These are phyloP conservation scores for Tolypocladium guangdongense DNA, from an alignment of 2,329 filamentous ascomycete species.

Conservation along the genomic window DNA sequence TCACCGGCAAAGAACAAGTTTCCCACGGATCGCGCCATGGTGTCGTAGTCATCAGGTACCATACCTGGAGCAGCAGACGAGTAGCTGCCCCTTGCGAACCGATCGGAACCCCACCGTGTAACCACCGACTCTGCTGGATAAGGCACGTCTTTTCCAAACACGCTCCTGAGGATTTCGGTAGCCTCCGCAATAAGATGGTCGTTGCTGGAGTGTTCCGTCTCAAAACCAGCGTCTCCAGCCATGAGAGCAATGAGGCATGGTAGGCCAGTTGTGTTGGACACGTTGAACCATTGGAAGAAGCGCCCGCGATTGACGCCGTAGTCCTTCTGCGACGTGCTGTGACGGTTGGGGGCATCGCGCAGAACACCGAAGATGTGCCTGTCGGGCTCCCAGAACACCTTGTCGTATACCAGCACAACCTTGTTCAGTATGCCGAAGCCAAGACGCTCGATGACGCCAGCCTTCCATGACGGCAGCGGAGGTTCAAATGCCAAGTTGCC, in stretches of 20 bases:
- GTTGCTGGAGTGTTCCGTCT: conserved; percentile 70
- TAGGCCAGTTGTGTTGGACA: conserved; percentile 76
- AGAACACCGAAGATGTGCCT: conserved; percentile 92
- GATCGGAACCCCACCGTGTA: conserved; percentile 85
- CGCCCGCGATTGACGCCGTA: conserved; percentile 74
- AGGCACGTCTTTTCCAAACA: conserved; percentile 64
- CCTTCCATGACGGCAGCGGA: conserved; percentile 78
- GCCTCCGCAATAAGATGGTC: conserved; percentile 71
- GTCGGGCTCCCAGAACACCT: conserved; percentile 81
- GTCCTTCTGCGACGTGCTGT: conserved; percentile 67
- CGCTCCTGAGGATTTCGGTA: conserved; percentile 61
- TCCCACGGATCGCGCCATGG: conserved; percentile 74
- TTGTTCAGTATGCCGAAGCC: conserved; percentile 96
- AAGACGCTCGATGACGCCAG: conserved; percentile 66
- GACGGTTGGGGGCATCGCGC: conserved; percentile 56
- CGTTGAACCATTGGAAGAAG: conserved; percentile 98
- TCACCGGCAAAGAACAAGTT: conserved; percentile 94
- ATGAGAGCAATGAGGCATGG: conserved; percentile 85
- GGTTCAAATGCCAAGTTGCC: conserved; percentile 76
- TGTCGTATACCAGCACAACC: conserved; percentile 79
- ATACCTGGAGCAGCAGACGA: conserved; percentile 84
- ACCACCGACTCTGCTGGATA: conserved; percentile 76
- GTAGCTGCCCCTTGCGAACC: conserved; percentile 88
- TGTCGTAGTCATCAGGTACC: conserved; percentile 78
- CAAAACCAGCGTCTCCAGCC: conserved; percentile 87